These are phyloP conservation scores for Phoma herbarum DNA, from an alignment of 2,329 filamentous ascomycete genomes.

Conservation along the genomic window DNA sequence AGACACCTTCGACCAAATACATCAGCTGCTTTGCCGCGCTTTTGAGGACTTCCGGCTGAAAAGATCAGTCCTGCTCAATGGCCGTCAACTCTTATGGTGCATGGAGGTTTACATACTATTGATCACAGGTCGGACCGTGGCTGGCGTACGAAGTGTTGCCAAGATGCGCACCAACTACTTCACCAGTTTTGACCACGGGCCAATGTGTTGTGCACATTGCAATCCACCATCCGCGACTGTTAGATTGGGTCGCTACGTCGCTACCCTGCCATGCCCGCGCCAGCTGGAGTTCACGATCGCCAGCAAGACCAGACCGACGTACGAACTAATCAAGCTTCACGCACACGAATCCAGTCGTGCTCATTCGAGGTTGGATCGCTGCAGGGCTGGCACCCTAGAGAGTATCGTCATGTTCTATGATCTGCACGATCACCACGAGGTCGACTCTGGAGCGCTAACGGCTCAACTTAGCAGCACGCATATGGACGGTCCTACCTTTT, in stretches of 20 bases:
- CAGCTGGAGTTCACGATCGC: background rate
- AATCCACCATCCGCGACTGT: background rate
- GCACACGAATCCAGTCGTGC: background rate
- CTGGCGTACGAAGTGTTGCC: background rate
- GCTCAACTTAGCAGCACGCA: slow-evolving; percentile 13
- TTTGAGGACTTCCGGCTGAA: background rate
- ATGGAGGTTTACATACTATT: background rate
- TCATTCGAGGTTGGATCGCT: background rate
- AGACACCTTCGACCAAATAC: background rate
- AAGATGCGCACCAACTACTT: background rate
- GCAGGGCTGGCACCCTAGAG: background rate
- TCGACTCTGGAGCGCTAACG: background rate
- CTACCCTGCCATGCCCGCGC: background rate
- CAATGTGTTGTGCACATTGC: background rate
- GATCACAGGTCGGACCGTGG: background rate
- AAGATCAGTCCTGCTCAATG: background rate
- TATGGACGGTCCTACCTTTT: slow-evolving; percentile 2
- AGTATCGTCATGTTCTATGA: background rate
- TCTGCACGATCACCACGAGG: background rate
- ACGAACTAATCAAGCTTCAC: background rate
- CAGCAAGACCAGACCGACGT: background rate
- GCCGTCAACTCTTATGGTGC: background rate
- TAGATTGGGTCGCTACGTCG: too few relatives aligned
- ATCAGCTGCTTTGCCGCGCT: background rate
- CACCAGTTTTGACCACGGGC: background rate